Evolutionary conservation across 352 stramenopile genomes (phyloP).

Genomic region (Globisporangium okanoganense): DNA sequence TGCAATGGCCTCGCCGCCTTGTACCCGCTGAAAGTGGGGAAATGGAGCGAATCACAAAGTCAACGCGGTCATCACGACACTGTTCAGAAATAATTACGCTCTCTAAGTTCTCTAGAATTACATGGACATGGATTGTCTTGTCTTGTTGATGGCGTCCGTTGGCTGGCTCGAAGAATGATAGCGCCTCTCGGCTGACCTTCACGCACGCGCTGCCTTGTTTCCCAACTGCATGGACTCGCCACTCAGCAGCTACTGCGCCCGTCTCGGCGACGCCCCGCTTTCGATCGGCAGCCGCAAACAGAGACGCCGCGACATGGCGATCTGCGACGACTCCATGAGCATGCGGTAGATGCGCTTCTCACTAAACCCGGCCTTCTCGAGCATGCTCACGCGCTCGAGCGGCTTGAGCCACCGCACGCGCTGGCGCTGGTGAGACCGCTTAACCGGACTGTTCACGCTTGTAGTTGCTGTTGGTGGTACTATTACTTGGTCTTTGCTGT

Average conservation of each 20-base stretch:
- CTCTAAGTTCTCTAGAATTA: neutral
- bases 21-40: no score
- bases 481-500: neutral
- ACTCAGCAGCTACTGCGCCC: neutral
- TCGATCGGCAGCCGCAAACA: conserved; percentile 8
- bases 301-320: conserved; percentile 44
- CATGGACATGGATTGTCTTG: neutral
- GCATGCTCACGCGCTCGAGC: conserved; percentile 23
- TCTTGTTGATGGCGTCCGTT: neutral
- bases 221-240: no score
- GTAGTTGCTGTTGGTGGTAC: neutral
- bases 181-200: no score
- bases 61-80: neutral
- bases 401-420: conserved; percentile 32
- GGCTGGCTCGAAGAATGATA: neutral
- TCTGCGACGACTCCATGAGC: conserved; percentile 54
- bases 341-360: conserved; percentile 51
- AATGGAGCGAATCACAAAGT: no score
- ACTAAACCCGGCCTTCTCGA: conserved; percentile 28
- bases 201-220: no score
- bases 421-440: conserved; percentile 2
- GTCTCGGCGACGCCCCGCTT: neutral
- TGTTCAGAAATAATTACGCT: neutral
- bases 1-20: no score
- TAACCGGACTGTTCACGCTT: neutral